Evolutionary conservation across 1,284 basidiomycete genomes (phyloP), one percentile per base, ranked within the genome.

Genomic region (Cryptococcus floricola): DNA sequence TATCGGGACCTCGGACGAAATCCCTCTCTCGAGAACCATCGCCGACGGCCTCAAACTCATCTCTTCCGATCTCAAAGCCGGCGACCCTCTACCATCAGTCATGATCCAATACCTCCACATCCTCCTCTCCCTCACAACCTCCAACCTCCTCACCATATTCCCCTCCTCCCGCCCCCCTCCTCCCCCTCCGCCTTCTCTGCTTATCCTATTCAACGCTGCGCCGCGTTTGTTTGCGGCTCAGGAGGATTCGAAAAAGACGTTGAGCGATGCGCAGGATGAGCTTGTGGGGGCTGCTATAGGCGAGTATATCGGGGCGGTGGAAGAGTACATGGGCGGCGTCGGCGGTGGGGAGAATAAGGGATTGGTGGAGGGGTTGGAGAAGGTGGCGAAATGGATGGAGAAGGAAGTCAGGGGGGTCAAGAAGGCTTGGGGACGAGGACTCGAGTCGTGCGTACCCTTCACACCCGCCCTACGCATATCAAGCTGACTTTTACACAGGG

Each of bases 361-460:
- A 57, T 50, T 16, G 59, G 61, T 73, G 8, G 69, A 72, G 41
- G 69, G 70, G 1, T 74, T 72, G 28, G 73, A 74, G 53, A 64
- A 68, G 45, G 64, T 75, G 4, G 75, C 75, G 0, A 53, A 62
- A 38, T 76, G 75, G 74, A 74, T 77, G 42, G 70, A 74, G 25
- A 58, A 53, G 43, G 76, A 73, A 42, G 57, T 76, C 12, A 50
- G 39, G 42, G 64, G 63, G 27, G 65, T 76, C 6, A 59, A 61
- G 52, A 63, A 62, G 48, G 63, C 59, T 1, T 77, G 73, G 73
- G 61, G 65, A 9, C 45, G 55, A 9, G 68, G 68, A 14, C 23
- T 70, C 1, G 66, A 60, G 23, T 28, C 43, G 64, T 63, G 52
- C 62, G 61, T 67, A 16, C 8, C 23, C 23, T 23, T 23, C 23